Conservation (phyloP, 352 stramenopile species). For the Phytophthora kernoviae region DNA sequence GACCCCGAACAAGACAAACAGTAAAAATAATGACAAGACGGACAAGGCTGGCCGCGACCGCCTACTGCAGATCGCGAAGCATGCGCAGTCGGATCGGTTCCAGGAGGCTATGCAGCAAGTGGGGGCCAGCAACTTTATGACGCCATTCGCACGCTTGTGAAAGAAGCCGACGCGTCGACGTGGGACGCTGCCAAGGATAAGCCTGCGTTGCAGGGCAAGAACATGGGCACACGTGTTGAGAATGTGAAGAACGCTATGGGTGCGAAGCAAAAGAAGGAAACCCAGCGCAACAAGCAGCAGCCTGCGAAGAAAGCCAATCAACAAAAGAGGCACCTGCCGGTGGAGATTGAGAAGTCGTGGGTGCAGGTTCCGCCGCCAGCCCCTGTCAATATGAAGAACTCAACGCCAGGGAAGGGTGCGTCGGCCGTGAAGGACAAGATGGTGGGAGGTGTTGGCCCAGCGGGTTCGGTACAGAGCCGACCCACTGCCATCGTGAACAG, state of each 20-base stretch:
- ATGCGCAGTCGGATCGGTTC: constrained; percentile 25
- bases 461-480: background rate
- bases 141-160: constrained; percentile 16
- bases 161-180: constrained; percentile 11
- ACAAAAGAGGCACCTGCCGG: constrained; percentile 15
- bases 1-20: background rate
- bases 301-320: constrained; percentile 12
- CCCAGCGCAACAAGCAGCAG: constrained; percentile 1
- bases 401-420: constrained; percentile 9
- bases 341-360: constrained; percentile 8
- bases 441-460: background rate
- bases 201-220: constrained; percentile 13
- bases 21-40: background rate
- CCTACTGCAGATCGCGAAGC: constrained; percentile 15
- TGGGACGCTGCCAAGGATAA: constrained; percentile 23
- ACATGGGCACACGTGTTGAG: background rate
- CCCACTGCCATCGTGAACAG: constrained; percentile 14
- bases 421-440: background rate
- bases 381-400: constrained; percentile 9
- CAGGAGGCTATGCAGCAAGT: constrained; percentile 27
- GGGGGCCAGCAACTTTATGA: constrained; percentile 21
- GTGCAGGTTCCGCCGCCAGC: constrained; percentile 15
- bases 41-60: background rate
- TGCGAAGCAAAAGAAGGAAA: constrained; percentile 5
- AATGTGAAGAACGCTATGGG: background rate